Base-by-base conservation (phyloP, 2,329 filamentous ascomycete species). In the Claviceps pusilla region DNA sequence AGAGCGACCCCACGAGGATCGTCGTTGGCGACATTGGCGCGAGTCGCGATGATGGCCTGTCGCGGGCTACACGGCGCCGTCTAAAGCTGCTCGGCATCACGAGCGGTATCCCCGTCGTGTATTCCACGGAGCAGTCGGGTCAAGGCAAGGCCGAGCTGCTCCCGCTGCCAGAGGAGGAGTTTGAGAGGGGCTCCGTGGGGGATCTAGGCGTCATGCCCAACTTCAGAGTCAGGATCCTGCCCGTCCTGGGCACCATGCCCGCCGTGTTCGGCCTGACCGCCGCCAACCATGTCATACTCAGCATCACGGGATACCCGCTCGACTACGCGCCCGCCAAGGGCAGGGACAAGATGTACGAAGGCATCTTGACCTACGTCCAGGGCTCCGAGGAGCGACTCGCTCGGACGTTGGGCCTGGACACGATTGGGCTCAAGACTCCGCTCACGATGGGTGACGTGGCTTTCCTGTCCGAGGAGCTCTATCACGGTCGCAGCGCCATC, bases 201-300 rank as follows among this genome's bases (percentile, higher is more conserved):
- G 90, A 96, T 60, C 76, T 97, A 0, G 87, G 89, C 47, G 87
- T 94, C 0, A 77, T 98, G 51, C 87, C 90, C 1, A 90, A 95
- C 65, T 98, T 98, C 68, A 79, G 93, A 29, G 88, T 95, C 10
- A 79, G 93, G n/a, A 98, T 98, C 55, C 71, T 98, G 9, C 93
- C 93, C 0, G 93, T 98, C 0, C 73, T 98, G 3, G 93, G 93
- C 0, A 98, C 93, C 0, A 96, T 98, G 90, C 93, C 93, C 0
- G 91, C 93, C 2, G 84, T 97, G 0, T 98, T 98, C 67, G 93
- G 93, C 9, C 86, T 96, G 54, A 87, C 86, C 0, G 81, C 87
- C 9, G 93, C 93, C 4, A 98, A 97, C 69, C 89, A 97, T 65
- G 82, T 97, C 56, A 91, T 98, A 59, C 77, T 95, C 54, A 80